phyloP scores from a whole-genome alignment of 768 basidiomycete genomes.

The Lactarius deliciosus region DNA sequence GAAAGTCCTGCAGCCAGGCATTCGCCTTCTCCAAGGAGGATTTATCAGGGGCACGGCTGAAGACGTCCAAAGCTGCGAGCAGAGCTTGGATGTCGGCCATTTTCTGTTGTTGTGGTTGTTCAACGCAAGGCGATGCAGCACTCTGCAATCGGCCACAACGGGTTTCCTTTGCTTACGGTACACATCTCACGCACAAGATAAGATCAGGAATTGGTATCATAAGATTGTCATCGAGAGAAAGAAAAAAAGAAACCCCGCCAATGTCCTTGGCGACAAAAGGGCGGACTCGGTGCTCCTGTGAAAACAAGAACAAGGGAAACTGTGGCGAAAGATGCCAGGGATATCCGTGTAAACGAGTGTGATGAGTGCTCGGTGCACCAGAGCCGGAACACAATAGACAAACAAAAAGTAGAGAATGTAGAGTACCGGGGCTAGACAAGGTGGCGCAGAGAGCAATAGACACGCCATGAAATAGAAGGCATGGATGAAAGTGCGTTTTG shows the following conservation, averaged over 20 bases:
- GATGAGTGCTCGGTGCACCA: conserved; percentile 28
- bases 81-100: conserved; percentile 75
- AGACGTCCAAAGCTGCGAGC: conserved; percentile 75
- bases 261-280: conserved; percentile 14
- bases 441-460: conserved; percentile 41
- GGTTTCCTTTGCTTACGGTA: conserved; percentile 13
- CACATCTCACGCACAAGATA: conserved; percentile 20
- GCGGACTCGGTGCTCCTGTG: conserved; percentile 11
- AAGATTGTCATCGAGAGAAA: conserved; percentile 30
- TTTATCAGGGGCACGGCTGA: conserved; percentile 80
- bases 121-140: conserved; percentile 4
- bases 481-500: conserved; percentile 34
- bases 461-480: conserved; percentile 38
- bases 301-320: conserved; percentile 29
- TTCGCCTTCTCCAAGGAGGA: conserved; percentile 83
- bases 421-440: conserved; percentile 42
- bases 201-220: conserved; percentile 30
- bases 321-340: conserved; percentile 26
- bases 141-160: neutral
- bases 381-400: conserved; percentile 28
- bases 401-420: conserved; percentile 40
- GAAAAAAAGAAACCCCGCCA: conserved; percentile 13
- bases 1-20: conserved; percentile 96
- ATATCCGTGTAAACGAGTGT: conserved; percentile 32
- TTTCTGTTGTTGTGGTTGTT: conserved; percentile 17